phyloP scores from a whole-genome alignment of 2,329 filamentous ascomycete genomes.

The Ophiostoma quercus region DNA sequence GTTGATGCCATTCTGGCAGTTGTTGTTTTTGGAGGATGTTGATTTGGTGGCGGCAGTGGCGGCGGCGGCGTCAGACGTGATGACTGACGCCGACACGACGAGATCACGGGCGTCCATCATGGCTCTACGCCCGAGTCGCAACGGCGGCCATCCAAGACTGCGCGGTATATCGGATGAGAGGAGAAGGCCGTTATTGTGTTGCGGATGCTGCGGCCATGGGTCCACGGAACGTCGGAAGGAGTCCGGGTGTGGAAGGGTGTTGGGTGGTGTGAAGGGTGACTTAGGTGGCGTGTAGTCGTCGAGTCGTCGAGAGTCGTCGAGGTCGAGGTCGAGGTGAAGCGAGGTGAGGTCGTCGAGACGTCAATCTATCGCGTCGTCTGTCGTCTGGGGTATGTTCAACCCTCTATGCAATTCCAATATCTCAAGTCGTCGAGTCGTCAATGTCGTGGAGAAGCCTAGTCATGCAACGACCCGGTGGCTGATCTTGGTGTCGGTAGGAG shows the following conservation, averaged over 20 bases:
- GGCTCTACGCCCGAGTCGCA: slow-evolving; percentile 30
- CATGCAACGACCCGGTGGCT: slow-evolving; percentile 6
- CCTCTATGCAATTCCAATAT: neutral
- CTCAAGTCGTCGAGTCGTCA: neutral
- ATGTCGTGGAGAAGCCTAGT: slow-evolving; percentile 12
- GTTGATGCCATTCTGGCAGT: slow-evolving; percentile 39
- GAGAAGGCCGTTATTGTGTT: neutral
- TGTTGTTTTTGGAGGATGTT: neutral
- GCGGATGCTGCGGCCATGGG: slow-evolving; percentile 1
- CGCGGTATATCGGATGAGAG: neutral
- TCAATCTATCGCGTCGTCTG: neutral
- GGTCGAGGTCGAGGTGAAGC: neutral
- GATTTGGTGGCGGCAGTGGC: neutral
- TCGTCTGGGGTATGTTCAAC: neutral
- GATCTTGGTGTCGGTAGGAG: neutral
- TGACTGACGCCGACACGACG: slow-evolving; percentile 23
- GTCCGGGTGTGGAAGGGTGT: neutral
- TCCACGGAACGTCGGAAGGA: neutral
- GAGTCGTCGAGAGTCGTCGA: neutral
- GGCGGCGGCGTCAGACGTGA: slow-evolving; percentile 4
- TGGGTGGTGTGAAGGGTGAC: neutral
- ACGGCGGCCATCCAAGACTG: slow-evolving; percentile 27
- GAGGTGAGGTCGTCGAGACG: neutral
- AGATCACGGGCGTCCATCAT: slow-evolving; percentile 21
- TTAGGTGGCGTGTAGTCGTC: neutral